A percentile compares a stretch with the other conserved stretches of the same genome.
phyloP scores from a whole-genome alignment of 805 yeast genomes.

The Nakazawaea anatomiae region DNA sequence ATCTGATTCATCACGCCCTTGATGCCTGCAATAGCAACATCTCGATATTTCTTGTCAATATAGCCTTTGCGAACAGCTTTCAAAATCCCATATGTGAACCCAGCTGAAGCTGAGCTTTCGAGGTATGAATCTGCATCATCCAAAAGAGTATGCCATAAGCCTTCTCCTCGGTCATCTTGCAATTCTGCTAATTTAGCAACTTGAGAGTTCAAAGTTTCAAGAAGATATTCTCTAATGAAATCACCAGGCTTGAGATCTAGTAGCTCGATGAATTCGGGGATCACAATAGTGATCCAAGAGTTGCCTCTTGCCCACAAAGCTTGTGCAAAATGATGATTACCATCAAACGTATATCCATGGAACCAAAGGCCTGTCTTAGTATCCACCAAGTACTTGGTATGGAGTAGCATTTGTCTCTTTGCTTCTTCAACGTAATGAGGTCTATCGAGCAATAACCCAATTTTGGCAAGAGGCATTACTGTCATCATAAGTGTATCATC shows the following conservation, averaged over 20 bases:
- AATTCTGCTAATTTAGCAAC: constrained; percentile 20
- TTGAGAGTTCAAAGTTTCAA: constrained; percentile 26
- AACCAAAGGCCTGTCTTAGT: constrained; percentile 26
- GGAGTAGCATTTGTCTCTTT: constrained; percentile 27
- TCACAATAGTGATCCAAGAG: constrained; percentile 30
- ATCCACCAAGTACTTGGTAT: constrained; percentile 26
- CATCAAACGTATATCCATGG: constrained; percentile 28
- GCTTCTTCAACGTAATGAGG: constrained; percentile 29
- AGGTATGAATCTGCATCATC: constrained; percentile 25
- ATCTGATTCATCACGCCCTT: constrained; percentile 25
- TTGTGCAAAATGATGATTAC: constrained; percentile 20
- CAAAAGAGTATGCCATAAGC: constrained; percentile 29
- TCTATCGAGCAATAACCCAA: constrained; percentile 22
- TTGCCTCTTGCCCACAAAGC: constrained; percentile 33
- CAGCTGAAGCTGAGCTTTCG: constrained; percentile 30
- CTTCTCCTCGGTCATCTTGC: constrained; percentile 20
- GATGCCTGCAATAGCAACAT: constrained; percentile 24
- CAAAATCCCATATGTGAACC: constrained; percentile 30
- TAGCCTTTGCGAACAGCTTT: constrained; percentile 25
- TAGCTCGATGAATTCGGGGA: constrained; percentile 29
- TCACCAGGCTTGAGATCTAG: constrained; percentile 23
- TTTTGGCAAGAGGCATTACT: constrained; percentile 29
- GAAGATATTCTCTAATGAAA: constrained; percentile 21
- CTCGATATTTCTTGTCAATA: constrained; percentile 19
- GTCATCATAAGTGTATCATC: constrained; percentile 31